phyloP scores from a whole-genome alignment of 345 rosid genomes.

The Firmiana major region DNA sequence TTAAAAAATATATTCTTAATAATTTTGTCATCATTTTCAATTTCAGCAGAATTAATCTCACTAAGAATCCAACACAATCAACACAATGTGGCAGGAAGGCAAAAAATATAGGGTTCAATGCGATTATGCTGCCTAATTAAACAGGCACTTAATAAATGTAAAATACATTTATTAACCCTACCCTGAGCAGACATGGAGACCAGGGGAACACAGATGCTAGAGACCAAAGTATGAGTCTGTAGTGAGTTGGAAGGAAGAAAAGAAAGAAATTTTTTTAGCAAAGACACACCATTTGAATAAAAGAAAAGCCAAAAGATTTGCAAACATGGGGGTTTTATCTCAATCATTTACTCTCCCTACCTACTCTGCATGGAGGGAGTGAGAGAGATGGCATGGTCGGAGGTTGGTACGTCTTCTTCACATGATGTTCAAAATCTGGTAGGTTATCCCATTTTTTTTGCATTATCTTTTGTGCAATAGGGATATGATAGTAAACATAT shows the following conservation, averaged over 20 bases:
- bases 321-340: neutral
- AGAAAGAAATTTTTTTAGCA: neutral
- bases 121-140: too few relatives aligned
- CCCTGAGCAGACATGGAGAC: neutral
- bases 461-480: neutral
- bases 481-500: neutral
- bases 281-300: neutral
- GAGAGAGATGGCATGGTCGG: slow-evolving; percentile 15
- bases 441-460: neutral
- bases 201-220: neutral
- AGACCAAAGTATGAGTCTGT: neutral
- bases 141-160: too few relatives aligned
- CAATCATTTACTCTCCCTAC: neutral
- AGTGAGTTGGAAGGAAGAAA: neutral
- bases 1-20: too few relatives aligned
- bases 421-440: slow-evolving; percentile 18
- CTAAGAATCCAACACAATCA: too few relatives aligned
- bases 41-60: too few relatives aligned
- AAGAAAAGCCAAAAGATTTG: slow-evolving; percentile 9
- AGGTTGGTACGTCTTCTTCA: slow-evolving; percentile 15
- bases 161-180: too few relatives aligned
- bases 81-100: too few relatives aligned
- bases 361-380: neutral
- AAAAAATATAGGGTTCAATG: too few relatives aligned
- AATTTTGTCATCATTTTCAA: too few relatives aligned